Base-by-base conservation (phyloP, 495 filamentous ascomycete species). In the Penicillium manginii region DNA sequence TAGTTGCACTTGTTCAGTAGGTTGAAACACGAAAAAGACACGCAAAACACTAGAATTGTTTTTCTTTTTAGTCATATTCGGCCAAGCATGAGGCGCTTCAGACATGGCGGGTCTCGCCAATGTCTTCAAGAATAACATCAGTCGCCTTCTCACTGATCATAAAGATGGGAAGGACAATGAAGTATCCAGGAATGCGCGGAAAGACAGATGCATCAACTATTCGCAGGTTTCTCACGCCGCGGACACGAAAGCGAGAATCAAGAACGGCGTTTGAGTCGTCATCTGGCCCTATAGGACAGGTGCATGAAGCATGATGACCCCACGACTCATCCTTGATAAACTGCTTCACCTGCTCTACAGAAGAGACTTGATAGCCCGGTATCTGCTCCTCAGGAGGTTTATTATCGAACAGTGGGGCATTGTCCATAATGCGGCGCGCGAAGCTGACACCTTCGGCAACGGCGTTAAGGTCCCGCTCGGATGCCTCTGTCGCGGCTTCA, bases 151-250 rank as follows among this genome's bases (percentile, higher is more conserved):
- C 77, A 23, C 74, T 75, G 18, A 86, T 56, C 74, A 85, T 83
- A 63, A 84, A 83, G 2, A 81, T 80, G 23, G 83, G 75, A 39
- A 77, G 65, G 21, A 72, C 70, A 10, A 79, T 78, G 49, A 84
- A 85, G 32, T 75, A 75, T 3, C 84, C 83, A 29, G 80, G 81
- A 40, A 80, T 81, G 18, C 39, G 32, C 3, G 83, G 83, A 48
- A 77, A 83, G 1, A 79, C 80, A 18, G 67, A 74, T 18, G 84
- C 83, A 68, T 87, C 84, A 2, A 86, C 83, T 4, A 86, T 82
- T 29, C 85, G 70, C 65, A 86, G 55, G 10, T 77, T 70, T n/a
- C 72, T 60, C 0, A 79, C 75, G 1, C 81, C 80, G 37, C 78
- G 67, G 0, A 88, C 84, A 2, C 79, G 63, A 45, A 83, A 83